Base-by-base conservation (phyloP, 441 rosid species). In the Bocquillonia castaneifolia region DNA sequence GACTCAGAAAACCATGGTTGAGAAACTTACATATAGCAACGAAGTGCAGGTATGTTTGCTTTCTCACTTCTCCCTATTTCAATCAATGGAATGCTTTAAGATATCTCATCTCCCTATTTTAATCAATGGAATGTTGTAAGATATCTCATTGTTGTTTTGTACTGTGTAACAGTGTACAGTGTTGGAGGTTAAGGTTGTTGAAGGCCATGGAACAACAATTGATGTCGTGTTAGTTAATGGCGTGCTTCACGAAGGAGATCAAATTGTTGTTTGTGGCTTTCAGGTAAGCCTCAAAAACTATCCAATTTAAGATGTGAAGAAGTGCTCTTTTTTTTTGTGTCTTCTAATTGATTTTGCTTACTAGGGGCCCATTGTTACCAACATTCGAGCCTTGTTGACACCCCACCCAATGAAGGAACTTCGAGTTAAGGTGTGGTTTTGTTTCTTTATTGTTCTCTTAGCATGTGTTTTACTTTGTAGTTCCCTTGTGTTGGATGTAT, bases 341-440 rank as follows among this genome's bases (percentile, higher is more conserved):
- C 71, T 37, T 50, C 59, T 40, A 45, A 72, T 75, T 60, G 18
- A 50, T 23, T 72, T 74, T 71, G 36, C 63, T 37, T 75, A 80
- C 48, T 75, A 94, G 97, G 98, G 94, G 44, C 94, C 96, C 54
- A 94, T 92, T 71, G 91, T 86, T 40, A 92, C 99, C 61, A 72
- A 73, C 2, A 91, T 94, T 76, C 85, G 99, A 80, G 96, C 97
- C 66, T 63, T 92, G 70, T 77, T 92, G 79, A 94, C 96, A 22
- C 99, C 99, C 13, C 99, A 94, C 79, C 98, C 98, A 25, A 92
- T 94, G 99, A 92, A 90, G 77, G 99, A 94, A 88, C 83, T 92
- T 55, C 85, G 98, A 47, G 94, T 94, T 68, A 94, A 94, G 94
- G 98, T 88, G 74, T 64, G 79, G 6, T 29, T 72, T 56, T 54